Percentiles rank a stretch among this genome's conserved stretches.
Evolutionary conservation across 139 green algal genomes (phyloP).

Genomic region (Deuterostichococcus epilithicus): DNA sequence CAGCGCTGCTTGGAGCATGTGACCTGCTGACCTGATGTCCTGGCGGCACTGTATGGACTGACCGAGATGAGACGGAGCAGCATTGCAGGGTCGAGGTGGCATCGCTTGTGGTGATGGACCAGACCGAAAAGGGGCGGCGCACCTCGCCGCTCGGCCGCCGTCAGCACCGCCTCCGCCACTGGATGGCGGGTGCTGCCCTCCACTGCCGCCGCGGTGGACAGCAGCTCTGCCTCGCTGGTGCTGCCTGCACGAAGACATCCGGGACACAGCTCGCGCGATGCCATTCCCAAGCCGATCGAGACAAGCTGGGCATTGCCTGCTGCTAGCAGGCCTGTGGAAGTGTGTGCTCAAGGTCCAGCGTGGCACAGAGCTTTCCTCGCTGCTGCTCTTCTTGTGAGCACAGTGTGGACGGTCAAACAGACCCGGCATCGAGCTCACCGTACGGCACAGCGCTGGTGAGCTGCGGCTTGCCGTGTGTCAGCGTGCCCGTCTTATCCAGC

Average conservation of each 20-base stretch:
- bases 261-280: slow-evolving; percentile 1
- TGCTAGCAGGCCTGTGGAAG: too few relatives aligned
- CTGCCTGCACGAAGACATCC: slow-evolving; percentile 26
- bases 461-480: slow-evolving; percentile 69
- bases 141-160: slow-evolving; percentile 26
- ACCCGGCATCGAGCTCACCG: slow-evolving; percentile 3
- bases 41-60: background rate
- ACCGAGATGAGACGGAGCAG: too few relatives aligned
- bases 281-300: too few relatives aligned
- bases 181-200: slow-evolving; percentile 79
- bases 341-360: too few relatives aligned
- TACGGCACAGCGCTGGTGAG: slow-evolving; percentile 1
- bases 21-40: background rate
- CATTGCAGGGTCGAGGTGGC: too few relatives aligned
- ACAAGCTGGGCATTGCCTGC: slow-evolving; percentile 4
- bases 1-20: background rate
- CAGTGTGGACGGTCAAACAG: too few relatives aligned
- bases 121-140: background rate
- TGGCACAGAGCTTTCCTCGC: too few relatives aligned
- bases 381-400: too few relatives aligned
- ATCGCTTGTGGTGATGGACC: too few relatives aligned
- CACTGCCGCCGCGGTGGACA: slow-evolving; percentile 70
- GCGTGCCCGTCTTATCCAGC: slow-evolving; percentile 97
- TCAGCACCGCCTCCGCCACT: slow-evolving; percentile 72
- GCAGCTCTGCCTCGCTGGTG: slow-evolving; percentile 37